A percentile compares a stretch with the other conserved stretches of the same genome.
Evolutionary conservation across 768 basidiomycete species (phyloP).

Genomic region (Trametes meyenii): DNA sequence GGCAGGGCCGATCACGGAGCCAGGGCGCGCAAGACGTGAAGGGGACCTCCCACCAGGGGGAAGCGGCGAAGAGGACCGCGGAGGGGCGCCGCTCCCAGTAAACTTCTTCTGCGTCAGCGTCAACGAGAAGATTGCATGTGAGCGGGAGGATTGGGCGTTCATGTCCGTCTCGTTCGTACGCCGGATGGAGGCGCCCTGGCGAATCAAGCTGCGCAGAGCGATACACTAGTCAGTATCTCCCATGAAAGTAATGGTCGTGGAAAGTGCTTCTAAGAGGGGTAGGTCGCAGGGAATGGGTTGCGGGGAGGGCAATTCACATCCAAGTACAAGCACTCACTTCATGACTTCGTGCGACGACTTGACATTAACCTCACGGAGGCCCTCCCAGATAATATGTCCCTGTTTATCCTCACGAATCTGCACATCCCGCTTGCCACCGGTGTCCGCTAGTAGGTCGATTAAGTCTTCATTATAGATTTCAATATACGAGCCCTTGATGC

Average conservation of each 20-base stretch:
- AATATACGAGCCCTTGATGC: slow-evolving; percentile 88
- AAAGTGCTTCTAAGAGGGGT: background rate
- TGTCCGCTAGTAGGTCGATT: slow-evolving; percentile 87
- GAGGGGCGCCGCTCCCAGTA: slow-evolving; percentile 67
- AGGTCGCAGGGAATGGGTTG: background rate
- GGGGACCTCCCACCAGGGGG: slow-evolving; percentile 74
- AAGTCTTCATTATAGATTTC: slow-evolving; percentile 99
- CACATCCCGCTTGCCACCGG: slow-evolving; percentile 77
- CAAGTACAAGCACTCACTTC: slow-evolving; percentile 58
- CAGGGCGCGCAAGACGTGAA: slow-evolving; percentile 82
- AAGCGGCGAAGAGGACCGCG: slow-evolving; percentile 77
- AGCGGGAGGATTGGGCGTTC: slow-evolving; percentile 98
- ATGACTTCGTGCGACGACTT: slow-evolving; percentile 86
- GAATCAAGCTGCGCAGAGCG: slow-evolving; percentile 65
- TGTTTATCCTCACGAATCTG: slow-evolving; percentile 97
- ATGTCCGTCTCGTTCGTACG: slow-evolving; percentile 97
- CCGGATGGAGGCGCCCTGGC: slow-evolving; percentile 86
- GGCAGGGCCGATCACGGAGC: slow-evolving; percentile 63
- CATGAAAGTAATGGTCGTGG: background rate
- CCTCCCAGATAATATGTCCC: slow-evolving; percentile 96
- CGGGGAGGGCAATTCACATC: background rate
- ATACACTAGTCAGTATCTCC: background rate
- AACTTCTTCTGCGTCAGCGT: slow-evolving; percentile 91
- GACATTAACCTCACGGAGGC: slow-evolving; percentile 91
- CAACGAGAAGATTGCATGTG: slow-evolving; percentile 98